Base-by-base conservation (phyloP, 352 stramenopile genomes). In the Plasmopara halstedii region DNA sequence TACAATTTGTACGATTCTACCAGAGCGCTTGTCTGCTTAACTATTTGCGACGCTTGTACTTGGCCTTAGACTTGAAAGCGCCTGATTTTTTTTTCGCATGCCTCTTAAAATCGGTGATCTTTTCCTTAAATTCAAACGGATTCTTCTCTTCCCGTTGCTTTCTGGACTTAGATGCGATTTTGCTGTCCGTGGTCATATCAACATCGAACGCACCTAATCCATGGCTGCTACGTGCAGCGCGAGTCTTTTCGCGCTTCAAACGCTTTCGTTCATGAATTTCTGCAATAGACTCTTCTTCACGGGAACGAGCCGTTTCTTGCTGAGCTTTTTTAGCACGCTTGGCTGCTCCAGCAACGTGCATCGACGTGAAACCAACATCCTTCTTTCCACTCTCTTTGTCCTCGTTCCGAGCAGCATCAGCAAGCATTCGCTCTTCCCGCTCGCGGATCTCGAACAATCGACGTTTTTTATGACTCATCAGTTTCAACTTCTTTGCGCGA, bases 1-100 rank as follows among this genome's bases (percentile, higher is more conserved):
- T n/a, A n/a, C n/a, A n/a, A n/a, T n/a, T n/a, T n/a, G n/a, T n/a
- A n/a, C n/a, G n/a, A n/a, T n/a, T n/a, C n/a, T 82, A 29, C 1
- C 25, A 29, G 11, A 29, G 25, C 3, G 25, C 2, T 2, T 29
- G 25, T 35, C n/a, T 17, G 13, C 7, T 17, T 40, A 43, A 67
- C 59, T 76, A 82, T 75, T 85, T 77, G 63, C 82, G 74, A 53
- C 82, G 79, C 45, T 85, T 86, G 78, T 85, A 96, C 43, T 85
- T 83, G 40, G 61, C 39, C 68, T 96, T 95, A 52, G 83, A 95
- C 70, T 97, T 97, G 65, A 97, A 97, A 31, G 79, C 67, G 43
- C 66, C 76, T 31, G 67, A 70, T 17, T 76, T 68, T 60, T 89
- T 88, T 70, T 96, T 96, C 20, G 81, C 78, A 48, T 94, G 73